Evolutionary conservation across 2,329 filamentous ascomycete genomes (phyloP).

Genomic region (Curvularia hawaiiensis): DNA sequence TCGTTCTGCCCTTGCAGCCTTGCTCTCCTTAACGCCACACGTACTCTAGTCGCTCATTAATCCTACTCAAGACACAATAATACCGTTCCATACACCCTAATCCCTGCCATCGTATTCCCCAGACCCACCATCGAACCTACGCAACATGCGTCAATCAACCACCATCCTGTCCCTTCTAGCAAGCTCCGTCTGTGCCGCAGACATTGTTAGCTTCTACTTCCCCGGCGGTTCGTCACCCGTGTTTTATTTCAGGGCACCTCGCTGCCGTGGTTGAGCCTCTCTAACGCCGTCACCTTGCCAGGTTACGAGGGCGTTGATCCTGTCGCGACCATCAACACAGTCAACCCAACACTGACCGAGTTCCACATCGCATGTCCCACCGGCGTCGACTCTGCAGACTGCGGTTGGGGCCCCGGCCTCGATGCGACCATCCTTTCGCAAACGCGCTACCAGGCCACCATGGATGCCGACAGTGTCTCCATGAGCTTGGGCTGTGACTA

Average conservation of each 20-base stretch:
- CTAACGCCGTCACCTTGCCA: conserved; percentile 6
- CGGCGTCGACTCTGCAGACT: conserved; percentile 24
- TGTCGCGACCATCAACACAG: conserved; percentile 31
- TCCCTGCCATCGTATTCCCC: conserved; percentile 4
- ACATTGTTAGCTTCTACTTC: conserved; percentile 28
- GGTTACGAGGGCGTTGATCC: conserved; percentile 27
- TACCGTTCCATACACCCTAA: conserved; percentile 6
- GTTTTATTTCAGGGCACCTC: not conserved
- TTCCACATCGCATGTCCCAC: conserved; percentile 33
- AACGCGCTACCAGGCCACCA: conserved; percentile 29
- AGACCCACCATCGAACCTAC: conserved; percentile 5
- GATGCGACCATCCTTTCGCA: conserved; percentile 25
- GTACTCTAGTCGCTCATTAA: conserved; percentile 9
- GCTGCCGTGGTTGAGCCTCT: not conserved
- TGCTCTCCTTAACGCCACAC: conserved; percentile 12
- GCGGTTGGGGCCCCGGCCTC: conserved; percentile 32
- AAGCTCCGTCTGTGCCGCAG: conserved; percentile 23
- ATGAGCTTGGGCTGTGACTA: conserved; percentile 37
- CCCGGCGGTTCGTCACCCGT: conserved; percentile 25
- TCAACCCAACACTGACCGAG: conserved; percentile 28
- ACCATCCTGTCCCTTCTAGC: conserved; percentile 24
- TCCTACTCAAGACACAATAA: not conserved
- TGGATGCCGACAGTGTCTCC: conserved; percentile 21
- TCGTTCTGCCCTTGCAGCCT: conserved; percentile 4
- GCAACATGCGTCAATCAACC: conserved; percentile 31